Evolutionary conservation across 371 early-diverging fungal species (phyloP).

Genomic region (Haplosporangium sp.): DNA sequence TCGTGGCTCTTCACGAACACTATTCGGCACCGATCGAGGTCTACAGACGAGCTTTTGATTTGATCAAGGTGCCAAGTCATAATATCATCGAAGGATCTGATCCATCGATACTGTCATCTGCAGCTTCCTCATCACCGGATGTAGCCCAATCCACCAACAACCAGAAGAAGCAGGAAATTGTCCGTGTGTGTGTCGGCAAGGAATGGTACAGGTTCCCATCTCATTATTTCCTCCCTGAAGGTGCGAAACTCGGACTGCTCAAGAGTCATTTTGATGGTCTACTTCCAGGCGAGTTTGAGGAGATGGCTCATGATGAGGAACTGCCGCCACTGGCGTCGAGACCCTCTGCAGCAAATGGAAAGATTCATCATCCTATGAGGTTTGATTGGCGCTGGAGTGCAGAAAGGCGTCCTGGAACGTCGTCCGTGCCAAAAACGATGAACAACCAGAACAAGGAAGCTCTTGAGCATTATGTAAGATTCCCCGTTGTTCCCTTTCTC

Average conservation of each 20-base stretch:
- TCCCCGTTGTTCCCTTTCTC: not conserved
- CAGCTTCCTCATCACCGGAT: constrained; percentile 5
- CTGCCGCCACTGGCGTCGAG: constrained; percentile 3
- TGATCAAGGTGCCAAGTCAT: constrained; percentile 18
- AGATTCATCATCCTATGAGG: constrained; percentile 15
- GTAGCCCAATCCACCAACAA: not conserved
- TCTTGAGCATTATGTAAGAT: constrained; percentile 47
- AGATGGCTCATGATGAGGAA: not conserved
- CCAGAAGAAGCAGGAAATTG: constrained; percentile 17
- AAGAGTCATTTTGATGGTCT: constrained; percentile 73
- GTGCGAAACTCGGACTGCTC: constrained; percentile 69
- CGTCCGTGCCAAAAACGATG: constrained; percentile 28
- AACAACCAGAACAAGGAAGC: constrained; percentile 54
- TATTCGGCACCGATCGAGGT: constrained; percentile 77
- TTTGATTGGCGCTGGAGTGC: constrained; percentile 54
- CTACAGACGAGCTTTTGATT: constrained; percentile 56
- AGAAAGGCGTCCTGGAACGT: constrained; percentile 47
- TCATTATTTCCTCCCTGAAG: constrained; percentile 87
- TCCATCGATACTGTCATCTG: constrained; percentile 51
- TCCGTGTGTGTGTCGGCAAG: constrained; percentile 86
- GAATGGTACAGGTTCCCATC: constrained; percentile 96
- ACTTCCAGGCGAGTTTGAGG: constrained; percentile 72
- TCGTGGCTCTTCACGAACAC: constrained; percentile 65
- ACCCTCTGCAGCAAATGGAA: constrained; percentile 32
- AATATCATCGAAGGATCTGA: constrained; percentile 46